phyloP scores from a whole-genome alignment of 495 filamentous ascomycete species.

The Penicillium manginii region DNA sequence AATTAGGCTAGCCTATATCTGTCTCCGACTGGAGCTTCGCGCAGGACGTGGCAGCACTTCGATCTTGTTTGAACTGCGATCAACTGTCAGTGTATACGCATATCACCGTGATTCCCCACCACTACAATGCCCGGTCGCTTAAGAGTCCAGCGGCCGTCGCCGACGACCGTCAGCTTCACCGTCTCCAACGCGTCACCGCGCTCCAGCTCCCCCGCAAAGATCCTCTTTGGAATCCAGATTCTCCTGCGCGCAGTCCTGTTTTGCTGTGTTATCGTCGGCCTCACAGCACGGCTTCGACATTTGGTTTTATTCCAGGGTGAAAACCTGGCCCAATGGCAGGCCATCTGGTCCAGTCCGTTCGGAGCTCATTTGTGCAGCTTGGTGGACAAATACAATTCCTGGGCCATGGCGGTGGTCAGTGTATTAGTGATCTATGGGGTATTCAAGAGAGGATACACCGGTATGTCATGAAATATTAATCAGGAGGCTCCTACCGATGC shows the following conservation, averaged over 20 bases:
- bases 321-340: slow-evolving; percentile 30
- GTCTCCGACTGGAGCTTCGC: slow-evolving; percentile 17
- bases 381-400: slow-evolving; percentile 42
- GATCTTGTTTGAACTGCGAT: neutral
- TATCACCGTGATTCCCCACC: neutral
- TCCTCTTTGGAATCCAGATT: slow-evolving; percentile 54
- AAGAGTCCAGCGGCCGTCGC: slow-evolving; percentile 72
- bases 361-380: slow-evolving; percentile 35
- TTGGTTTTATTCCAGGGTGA: slow-evolving; percentile 29
- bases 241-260: slow-evolving; percentile 51
- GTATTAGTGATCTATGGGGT: slow-evolving; percentile 48
- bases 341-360: slow-evolving; percentile 38
- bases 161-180: slow-evolving; percentile 84
- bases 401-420: slow-evolving; percentile 31
- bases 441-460: slow-evolving; percentile 53
- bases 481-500: slow-evolving; percentile 3
- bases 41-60: slow-evolving; percentile 4
- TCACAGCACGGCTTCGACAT: slow-evolving; percentile 41
- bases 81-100: neutral
- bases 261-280: slow-evolving; percentile 43
- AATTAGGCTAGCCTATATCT: slow-evolving; percentile 27
- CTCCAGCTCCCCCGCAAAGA: slow-evolving; percentile 58
- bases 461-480: slow-evolving; percentile 28
- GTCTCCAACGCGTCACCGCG: slow-evolving; percentile 71
- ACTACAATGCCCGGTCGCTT: slow-evolving; percentile 55